phyloP scores from a whole-genome alignment of 495 filamentous ascomycete species.

The Penicillium waksmanii region DNA sequence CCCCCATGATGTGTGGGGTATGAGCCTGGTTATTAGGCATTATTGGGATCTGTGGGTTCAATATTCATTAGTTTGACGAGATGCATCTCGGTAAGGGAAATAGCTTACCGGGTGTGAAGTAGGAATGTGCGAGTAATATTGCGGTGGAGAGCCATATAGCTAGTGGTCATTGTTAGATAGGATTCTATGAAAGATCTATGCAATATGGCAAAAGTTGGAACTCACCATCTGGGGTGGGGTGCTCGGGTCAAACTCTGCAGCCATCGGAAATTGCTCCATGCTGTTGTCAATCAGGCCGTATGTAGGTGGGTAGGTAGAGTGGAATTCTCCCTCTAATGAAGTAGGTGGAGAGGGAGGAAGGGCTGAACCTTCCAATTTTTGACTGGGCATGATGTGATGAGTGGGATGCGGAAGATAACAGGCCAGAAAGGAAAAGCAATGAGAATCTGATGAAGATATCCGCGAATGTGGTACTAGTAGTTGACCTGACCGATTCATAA shows the following conservation, averaged over 20 bases:
- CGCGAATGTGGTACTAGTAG: not conserved
- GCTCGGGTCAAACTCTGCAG: not conserved
- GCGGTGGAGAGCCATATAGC: slow-evolving; percentile 18
- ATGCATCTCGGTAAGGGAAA: not conserved
- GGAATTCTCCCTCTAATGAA: slow-evolving; percentile 14
- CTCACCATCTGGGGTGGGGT: slow-evolving; percentile 16
- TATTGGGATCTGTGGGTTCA: slow-evolving; percentile 10
- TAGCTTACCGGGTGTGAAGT: slow-evolving; percentile 24
- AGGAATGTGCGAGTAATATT: slow-evolving; percentile 20
- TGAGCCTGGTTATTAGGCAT: slow-evolving; percentile 23
- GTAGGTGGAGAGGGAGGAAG: slow-evolving; percentile 22
- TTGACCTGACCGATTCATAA: slow-evolving; percentile 10
- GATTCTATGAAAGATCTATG: not conserved
- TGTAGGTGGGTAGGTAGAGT: slow-evolving; percentile 4
- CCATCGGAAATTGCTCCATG: not conserved
- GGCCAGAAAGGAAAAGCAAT: not conserved
- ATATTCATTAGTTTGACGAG: not conserved
- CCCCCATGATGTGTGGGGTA: slow-evolving; percentile 34
- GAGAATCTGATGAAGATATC: slow-evolving; percentile 1
- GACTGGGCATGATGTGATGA: slow-evolving; percentile 9
- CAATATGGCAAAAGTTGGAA: not conserved
- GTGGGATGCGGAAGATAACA: not conserved
- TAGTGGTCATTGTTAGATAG: slow-evolving; percentile 4
- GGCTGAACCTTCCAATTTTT: not conserved
- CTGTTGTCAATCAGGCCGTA: not conserved